phyloP scores from a whole-genome alignment of 1,284 basidiomycete genomes.

The Abortiporus biennis region DNA sequence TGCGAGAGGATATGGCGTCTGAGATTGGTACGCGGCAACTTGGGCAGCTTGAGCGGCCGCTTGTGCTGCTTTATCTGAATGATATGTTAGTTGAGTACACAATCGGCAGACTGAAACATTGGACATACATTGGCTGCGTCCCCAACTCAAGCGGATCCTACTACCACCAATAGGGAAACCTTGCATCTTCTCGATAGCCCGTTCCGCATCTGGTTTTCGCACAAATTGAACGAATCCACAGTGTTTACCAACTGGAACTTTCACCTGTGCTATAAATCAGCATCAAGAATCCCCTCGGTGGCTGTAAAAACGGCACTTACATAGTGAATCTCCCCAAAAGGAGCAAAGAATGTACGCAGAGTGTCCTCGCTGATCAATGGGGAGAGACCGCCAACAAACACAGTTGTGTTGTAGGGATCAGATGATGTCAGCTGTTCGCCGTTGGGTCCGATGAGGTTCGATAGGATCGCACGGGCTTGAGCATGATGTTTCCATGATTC shows the following conservation, averaged over 20 bases:
- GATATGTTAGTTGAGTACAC: constrained; percentile 1
- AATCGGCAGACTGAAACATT: neutral
- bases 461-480: constrained; percentile 72
- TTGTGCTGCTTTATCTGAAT: constrained; percentile 77
- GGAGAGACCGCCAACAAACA: constrained; percentile 86
- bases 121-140: constrained; percentile 78
- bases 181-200: constrained; percentile 94
- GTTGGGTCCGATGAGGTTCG: constrained; percentile 76
- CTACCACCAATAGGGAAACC: constrained; percentile 91
- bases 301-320: constrained; percentile 30
- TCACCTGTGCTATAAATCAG: constrained; percentile 53
- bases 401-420: constrained; percentile 89
- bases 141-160: constrained; percentile 89
- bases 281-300: neutral
- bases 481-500: constrained; percentile 80
- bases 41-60: constrained; percentile 80
- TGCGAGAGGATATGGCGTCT: constrained; percentile 22
- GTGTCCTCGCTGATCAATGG: constrained; percentile 86
- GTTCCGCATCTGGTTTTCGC: constrained; percentile 85
- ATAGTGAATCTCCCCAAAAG: constrained; percentile 90
- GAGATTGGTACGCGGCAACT: constrained; percentile 47
- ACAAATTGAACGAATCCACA: constrained; percentile 97
- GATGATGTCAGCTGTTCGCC: constrained; percentile 79
- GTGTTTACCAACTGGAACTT: constrained; percentile 92
- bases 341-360: constrained; percentile 80